Percentiles rank a stretch among this genome's conserved stretches.
phyloP scores from a whole-genome alignment of 2,329 filamentous ascomycete genomes.

The Penicillium sp. region DNA sequence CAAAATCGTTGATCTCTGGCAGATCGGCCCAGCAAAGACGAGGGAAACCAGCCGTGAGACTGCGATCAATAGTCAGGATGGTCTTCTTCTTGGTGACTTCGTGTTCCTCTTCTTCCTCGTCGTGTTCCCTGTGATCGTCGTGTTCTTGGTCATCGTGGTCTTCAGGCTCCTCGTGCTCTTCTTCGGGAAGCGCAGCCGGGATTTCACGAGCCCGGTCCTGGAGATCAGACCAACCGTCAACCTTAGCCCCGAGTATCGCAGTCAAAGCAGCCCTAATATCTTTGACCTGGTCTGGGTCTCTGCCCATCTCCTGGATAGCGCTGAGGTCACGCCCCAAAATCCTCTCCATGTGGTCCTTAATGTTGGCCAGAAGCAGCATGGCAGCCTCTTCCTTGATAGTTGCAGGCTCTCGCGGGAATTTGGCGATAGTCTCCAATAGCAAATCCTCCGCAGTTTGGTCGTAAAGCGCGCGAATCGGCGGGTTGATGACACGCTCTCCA shows the following conservation, averaged over 20 bases:
- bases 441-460: conserved; percentile 46
- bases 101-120: conserved; percentile 17
- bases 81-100: conserved; percentile 39
- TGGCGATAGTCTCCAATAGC: conserved; percentile 44
- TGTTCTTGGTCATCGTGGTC: conserved; percentile 17
- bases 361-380: conserved; percentile 48
- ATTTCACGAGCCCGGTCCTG: conserved; percentile 39
- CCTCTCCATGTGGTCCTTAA: conserved; percentile 50
- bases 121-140: conserved; percentile 35
- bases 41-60: conserved; percentile 38
- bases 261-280: conserved; percentile 45
- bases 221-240: conserved; percentile 45
- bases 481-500: conserved; percentile 43
- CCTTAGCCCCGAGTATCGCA: conserved; percentile 44
- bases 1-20: conserved; percentile 44
- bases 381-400: conserved; percentile 48
- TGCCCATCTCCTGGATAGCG: conserved; percentile 47
- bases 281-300: conserved; percentile 45
- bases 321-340: conserved; percentile 43
- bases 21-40: conserved; percentile 45
- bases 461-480: conserved; percentile 41
- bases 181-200: conserved; percentile 35
- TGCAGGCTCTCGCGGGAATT: conserved; percentile 43
- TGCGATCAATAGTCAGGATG: conserved; percentile 43
- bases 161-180: conserved; percentile 16